phyloP scores from a whole-genome alignment of 169 alveolate genomes.

The Eimeria maxima region DNA sequence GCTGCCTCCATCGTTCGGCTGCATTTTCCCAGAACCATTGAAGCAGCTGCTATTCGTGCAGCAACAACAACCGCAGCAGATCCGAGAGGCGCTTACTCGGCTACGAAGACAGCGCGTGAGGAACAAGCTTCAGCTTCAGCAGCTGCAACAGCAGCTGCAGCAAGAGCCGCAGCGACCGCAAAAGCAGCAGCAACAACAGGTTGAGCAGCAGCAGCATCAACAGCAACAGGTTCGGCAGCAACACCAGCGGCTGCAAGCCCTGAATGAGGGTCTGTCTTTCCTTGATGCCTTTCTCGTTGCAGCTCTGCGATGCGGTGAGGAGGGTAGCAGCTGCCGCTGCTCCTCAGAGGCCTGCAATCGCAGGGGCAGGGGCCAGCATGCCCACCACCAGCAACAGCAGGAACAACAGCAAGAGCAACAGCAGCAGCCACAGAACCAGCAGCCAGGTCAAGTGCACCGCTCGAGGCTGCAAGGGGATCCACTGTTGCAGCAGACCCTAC shows the following conservation, averaged over 20 bases:
- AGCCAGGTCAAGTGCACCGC: background rate
- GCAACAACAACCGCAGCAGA: slow-evolving; percentile 65
- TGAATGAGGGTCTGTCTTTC: slow-evolving; percentile 17
- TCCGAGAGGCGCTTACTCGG: slow-evolving; percentile 16
- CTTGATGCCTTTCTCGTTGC: slow-evolving; percentile 41
- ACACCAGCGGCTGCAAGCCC: slow-evolving; percentile 13
- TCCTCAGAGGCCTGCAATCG: slow-evolving; percentile 48
- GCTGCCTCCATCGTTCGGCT: slow-evolving; percentile 13
- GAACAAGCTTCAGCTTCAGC: slow-evolving; percentile 36
- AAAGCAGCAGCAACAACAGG: slow-evolving; percentile 22
- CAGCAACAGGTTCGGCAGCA: slow-evolving; percentile 16
- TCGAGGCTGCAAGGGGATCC: background rate
- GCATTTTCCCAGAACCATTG: slow-evolving; percentile 37
- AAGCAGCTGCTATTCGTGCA: slow-evolving; percentile 70
- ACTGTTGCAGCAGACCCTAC: background rate
- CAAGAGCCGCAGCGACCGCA: background rate
- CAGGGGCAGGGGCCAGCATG: slow-evolving; percentile 18
- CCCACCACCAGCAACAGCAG: background rate
- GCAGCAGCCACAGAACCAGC: slow-evolving; percentile 21
- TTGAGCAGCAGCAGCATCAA: background rate
- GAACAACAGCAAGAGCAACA: background rate
- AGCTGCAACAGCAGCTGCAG: slow-evolving; percentile 28
- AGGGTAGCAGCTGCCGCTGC: slow-evolving; percentile 66
- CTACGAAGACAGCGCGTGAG: slow-evolving; percentile 46
- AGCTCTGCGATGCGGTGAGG: slow-evolving; percentile 29